Evolutionary conservation across 2,329 filamentous ascomycete genomes (phyloP).

Genomic region (Cladosporium phlei): DNA sequence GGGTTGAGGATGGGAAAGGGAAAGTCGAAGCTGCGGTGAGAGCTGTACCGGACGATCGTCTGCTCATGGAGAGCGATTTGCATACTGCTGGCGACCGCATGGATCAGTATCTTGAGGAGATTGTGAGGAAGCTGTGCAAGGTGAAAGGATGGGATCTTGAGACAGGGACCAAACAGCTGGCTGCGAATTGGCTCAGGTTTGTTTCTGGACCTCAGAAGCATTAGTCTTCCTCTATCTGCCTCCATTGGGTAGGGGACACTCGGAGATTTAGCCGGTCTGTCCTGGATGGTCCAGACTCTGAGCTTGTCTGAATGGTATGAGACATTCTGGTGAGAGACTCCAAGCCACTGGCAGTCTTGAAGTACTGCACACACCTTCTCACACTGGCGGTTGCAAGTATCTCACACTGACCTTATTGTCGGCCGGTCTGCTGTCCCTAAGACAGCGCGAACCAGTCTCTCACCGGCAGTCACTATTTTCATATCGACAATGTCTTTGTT

Average conservation of each 20-base stretch:
- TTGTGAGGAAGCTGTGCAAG: slow-evolving; percentile 69
- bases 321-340: no score
- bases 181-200: slow-evolving; percentile 72
- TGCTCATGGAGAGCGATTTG: slow-evolving; percentile 87
- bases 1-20: slow-evolving; percentile 39
- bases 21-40: slow-evolving; percentile 64
- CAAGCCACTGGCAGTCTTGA: no score
- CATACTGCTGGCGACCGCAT: slow-evolving; percentile 76
- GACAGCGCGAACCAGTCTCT: no score
- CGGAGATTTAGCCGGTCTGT: no score
- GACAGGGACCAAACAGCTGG: slow-evolving; percentile 64
- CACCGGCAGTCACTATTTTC: no score
- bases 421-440: no score
- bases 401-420: no score
- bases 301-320: no score
- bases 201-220: slow-evolving; percentile 35
- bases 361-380: no score
- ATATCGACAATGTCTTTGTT: no score
- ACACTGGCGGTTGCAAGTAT: no score
- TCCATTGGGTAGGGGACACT: not conserved
- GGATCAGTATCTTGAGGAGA: slow-evolving; percentile 71
- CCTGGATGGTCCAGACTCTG: no score
- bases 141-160: slow-evolving; percentile 73
- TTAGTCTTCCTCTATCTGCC: not conserved
- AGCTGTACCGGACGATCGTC: slow-evolving; percentile 67